These are phyloP conservation scores for Penicillium bovifimosum DNA, from an alignment of 495 filamentous ascomycete genomes.

Conservation along the genomic window DNA sequence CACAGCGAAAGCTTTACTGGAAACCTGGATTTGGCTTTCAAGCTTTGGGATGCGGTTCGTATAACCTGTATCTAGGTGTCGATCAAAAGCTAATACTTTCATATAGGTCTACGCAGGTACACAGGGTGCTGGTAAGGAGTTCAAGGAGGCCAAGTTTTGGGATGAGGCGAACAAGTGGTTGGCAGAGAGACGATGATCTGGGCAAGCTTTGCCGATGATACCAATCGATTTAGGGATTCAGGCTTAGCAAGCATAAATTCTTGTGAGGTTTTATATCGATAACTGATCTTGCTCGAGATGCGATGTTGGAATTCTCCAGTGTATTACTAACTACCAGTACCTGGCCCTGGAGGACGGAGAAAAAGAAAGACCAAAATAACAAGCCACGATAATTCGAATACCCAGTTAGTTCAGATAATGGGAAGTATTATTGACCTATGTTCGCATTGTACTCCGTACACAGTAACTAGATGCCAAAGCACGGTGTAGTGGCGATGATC, in stretches of 20 bases:
- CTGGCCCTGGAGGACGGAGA: slow-evolving; percentile 1
- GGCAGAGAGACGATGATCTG: slow-evolving; percentile 40
- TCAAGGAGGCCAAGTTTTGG: slow-evolving; percentile 60
- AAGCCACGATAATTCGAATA: not conserved
- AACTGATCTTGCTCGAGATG: not conserved
- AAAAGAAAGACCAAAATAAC: slow-evolving; percentile 3
- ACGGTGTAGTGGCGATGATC: not conserved
- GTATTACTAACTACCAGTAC: slow-evolving; percentile 25
- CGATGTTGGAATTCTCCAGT: slow-evolving; percentile 14
- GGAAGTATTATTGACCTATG: slow-evolving; percentile 3
- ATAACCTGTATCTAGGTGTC: not conserved
- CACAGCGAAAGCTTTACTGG: slow-evolving; percentile 67
- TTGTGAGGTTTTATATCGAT: slow-evolving; percentile 1
- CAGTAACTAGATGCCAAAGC: not conserved
- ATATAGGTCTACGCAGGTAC: slow-evolving; percentile 58
- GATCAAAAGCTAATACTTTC: slow-evolving; percentile 11
- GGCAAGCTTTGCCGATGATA: slow-evolving; percentile 10
- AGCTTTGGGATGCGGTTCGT: slow-evolving; percentile 75
- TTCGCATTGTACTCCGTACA: not conserved
- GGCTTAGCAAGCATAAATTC: slow-evolving; percentile 9
- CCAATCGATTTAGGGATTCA: slow-evolving; percentile 10
- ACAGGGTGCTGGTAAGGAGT: slow-evolving; percentile 56
- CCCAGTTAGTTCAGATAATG: not conserved
- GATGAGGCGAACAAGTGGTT: slow-evolving; percentile 63
- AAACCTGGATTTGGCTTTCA: slow-evolving; percentile 75